Percentiles rank a stretch among this genome's conserved stretches.
These are phyloP conservation scores for Pulveroboletus frians DNA, from an alignment of 768 basidiomycete genomes.

Conservation along the genomic window DNA sequence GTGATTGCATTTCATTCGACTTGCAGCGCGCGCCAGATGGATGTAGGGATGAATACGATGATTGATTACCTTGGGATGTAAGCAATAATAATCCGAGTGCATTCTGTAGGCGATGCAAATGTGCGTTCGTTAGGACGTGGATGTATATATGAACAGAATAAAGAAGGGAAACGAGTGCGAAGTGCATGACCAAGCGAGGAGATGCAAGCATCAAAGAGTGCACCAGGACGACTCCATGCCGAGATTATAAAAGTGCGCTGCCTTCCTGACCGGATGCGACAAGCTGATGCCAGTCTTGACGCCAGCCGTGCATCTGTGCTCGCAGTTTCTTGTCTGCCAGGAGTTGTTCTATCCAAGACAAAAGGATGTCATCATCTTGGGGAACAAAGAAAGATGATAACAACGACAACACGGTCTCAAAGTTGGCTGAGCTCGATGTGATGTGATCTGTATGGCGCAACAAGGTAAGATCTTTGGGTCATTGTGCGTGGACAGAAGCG, in stretches of 20 bases:
- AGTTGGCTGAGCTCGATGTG: constrained; percentile 68
- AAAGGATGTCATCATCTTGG: constrained; percentile 77
- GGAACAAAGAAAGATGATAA: constrained; percentile 94
- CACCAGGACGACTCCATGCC: neutral
- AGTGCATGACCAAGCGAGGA: constrained; percentile 1
- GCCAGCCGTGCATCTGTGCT: constrained; percentile 67
- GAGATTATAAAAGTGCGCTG: constrained; percentile 49
- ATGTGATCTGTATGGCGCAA: constrained; percentile 61
- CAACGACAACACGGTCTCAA: constrained; percentile 88
- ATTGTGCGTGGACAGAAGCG: constrained; percentile 18
- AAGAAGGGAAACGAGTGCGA: constrained; percentile 7
- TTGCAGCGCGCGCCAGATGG: constrained; percentile 15
- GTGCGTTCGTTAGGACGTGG: constrained; percentile 13
- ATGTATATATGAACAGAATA: constrained; percentile 24
- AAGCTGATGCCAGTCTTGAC: constrained; percentile 71
- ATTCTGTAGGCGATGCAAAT: constrained; percentile 16
- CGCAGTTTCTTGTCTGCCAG: constrained; percentile 62
- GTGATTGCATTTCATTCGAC: constrained; percentile 9
- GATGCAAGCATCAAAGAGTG: neutral
- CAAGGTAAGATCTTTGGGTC: constrained; percentile 2
- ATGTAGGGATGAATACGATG: constrained; percentile 18
- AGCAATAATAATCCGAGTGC: constrained; percentile 18
- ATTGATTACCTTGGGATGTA: constrained; percentile 21
- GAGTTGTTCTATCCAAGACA: constrained; percentile 73
- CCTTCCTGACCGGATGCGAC: constrained; percentile 61